phyloP scores from a whole-genome alignment of 495 filamentous ascomycete genomes.

The Friedmanniomyces simplex region DNA sequence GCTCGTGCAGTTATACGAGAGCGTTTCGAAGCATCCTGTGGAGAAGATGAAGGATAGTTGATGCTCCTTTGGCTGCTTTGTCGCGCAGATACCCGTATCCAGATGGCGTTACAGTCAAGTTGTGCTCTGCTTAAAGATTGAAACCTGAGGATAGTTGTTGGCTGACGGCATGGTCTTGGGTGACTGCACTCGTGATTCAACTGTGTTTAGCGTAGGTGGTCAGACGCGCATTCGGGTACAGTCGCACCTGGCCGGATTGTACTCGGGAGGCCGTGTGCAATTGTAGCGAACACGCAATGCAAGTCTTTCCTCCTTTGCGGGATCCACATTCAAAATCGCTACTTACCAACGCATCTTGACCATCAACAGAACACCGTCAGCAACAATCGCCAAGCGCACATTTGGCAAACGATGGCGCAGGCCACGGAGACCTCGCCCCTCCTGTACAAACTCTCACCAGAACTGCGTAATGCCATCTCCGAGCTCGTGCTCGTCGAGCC shows the following conservation, averaged over 20 bases:
- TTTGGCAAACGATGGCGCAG: background rate
- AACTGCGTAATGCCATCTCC: background rate
- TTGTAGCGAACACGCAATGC: too few relatives aligned
- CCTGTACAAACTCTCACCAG: background rate
- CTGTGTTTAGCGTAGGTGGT: too few relatives aligned
- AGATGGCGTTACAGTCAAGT: background rate
- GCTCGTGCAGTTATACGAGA: constrained; percentile 55
- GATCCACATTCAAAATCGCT: too few relatives aligned
- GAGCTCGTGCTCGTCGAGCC: background rate
- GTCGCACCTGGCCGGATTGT: too few relatives aligned
- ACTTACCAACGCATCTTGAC: background rate
- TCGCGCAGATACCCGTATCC: background rate
- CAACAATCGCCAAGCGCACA: background rate
- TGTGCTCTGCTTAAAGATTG: too few relatives aligned
- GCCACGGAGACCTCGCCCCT: background rate
- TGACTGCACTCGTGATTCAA: too few relatives aligned
- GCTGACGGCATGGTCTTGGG: too few relatives aligned
- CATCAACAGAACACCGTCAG: background rate
- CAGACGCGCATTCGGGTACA: too few relatives aligned
- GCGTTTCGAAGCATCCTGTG: constrained; percentile 50
- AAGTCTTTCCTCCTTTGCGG: too few relatives aligned
- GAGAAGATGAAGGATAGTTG: constrained; percentile 26
- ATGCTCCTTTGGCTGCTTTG: background rate
- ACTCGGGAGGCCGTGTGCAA: too few relatives aligned
- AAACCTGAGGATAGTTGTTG: too few relatives aligned